Evolutionary conservation across 106 monocot genomes (phyloP).

Genomic region (Dendrobium huoshanense): DNA sequence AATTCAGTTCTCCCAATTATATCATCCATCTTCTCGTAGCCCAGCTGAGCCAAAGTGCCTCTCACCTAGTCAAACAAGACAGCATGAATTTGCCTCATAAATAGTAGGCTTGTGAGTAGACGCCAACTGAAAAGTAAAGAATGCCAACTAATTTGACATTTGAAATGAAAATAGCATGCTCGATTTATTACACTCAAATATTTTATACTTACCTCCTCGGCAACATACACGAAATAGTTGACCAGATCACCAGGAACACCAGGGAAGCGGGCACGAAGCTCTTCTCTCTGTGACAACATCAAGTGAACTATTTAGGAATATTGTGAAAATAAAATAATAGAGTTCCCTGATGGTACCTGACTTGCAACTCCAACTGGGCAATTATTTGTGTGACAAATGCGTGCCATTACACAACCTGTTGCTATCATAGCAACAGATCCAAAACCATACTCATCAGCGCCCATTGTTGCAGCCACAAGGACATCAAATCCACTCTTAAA

Average conservation of each 20-base stretch:
- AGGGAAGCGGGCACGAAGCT: conserved; percentile 97
- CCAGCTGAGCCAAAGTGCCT: conserved; percentile 74
- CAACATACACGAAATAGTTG: conserved; percentile 93
- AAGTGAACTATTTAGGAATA: neutral
- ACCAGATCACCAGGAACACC: conserved; percentile 99
- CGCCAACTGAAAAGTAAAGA: neutral
- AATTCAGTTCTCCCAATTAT: conserved; percentile 88
- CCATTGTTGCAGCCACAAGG: conserved; percentile 94
- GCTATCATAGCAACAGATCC: conserved; percentile 99
- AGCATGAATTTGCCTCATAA: neutral
- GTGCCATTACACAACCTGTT: conserved; percentile 98
- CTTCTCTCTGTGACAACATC: conserved; percentile 63
- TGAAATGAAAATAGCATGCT: neutral
- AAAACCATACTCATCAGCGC: conserved; percentile 99
- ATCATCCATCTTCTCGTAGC: conserved; percentile 96
- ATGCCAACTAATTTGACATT: neutral
- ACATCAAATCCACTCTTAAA: conserved; percentile 98
- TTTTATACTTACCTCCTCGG: conserved; percentile 69
- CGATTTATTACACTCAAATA: neutral
- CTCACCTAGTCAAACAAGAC: conserved; percentile 53
- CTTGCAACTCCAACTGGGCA: conserved; percentile 99
- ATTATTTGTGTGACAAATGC: conserved; percentile 98
- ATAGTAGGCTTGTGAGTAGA: neutral
- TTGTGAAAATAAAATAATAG: conserved; percentile 3
- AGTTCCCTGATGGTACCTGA: conserved; percentile 46